A percentile compares a stretch with the other conserved stretches of the same genome.
Evolutionary conservation across 2,329 filamentous ascomycete species (phyloP).

Genomic region (Furcasterigmium furcatum): DNA sequence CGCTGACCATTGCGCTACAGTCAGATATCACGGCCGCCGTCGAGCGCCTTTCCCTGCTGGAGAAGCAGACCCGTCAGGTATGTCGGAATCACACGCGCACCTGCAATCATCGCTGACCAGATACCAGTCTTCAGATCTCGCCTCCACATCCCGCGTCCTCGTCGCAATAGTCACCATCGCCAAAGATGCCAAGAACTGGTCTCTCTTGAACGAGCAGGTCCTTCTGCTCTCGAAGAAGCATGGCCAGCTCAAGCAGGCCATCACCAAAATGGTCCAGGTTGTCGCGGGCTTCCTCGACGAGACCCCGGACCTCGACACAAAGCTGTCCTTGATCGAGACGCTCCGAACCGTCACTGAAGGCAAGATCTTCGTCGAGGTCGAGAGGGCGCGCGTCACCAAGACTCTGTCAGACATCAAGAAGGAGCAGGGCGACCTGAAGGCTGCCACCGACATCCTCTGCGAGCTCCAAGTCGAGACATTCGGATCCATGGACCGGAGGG

Average conservation of each 20-base stretch:
- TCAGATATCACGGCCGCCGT: conserved; percentile 81
- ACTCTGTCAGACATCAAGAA: conserved; percentile 98
- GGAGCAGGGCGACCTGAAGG: conserved; percentile 84
- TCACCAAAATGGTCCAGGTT: conserved; percentile 97
- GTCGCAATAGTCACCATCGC: conserved; percentile 89
- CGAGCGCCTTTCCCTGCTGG: conserved; percentile 86
- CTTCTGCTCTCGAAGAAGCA: conserved; percentile 98
- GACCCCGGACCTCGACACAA: conserved; percentile 80
- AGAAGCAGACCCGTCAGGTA: conserved; percentile 98
- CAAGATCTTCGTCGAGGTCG: conserved; percentile 99
- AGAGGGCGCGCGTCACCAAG: conserved; percentile 90
- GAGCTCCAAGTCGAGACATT: conserved; percentile 99
- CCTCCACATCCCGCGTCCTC: conserved; percentile 87
- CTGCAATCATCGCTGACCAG: conserved; percentile 18
- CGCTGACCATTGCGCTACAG: conserved; percentile 29
- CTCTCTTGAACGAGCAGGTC: conserved; percentile 92
- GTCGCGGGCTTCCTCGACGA: conserved; percentile 90
- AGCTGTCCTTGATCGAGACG: conserved; percentile 91
- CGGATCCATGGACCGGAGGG: conserved; percentile 92
- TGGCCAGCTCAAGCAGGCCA: conserved; percentile 98
- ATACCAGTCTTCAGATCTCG: conserved; percentile 85
- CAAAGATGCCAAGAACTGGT: conserved; percentile 92
- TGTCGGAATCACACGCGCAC: conserved; percentile 5
- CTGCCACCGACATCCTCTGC: conserved; percentile 89
- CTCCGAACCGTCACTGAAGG: conserved; percentile 95